Evolutionary conservation across 306 rosid genomes (phyloP).

Genomic region (Senna tora): DNA sequence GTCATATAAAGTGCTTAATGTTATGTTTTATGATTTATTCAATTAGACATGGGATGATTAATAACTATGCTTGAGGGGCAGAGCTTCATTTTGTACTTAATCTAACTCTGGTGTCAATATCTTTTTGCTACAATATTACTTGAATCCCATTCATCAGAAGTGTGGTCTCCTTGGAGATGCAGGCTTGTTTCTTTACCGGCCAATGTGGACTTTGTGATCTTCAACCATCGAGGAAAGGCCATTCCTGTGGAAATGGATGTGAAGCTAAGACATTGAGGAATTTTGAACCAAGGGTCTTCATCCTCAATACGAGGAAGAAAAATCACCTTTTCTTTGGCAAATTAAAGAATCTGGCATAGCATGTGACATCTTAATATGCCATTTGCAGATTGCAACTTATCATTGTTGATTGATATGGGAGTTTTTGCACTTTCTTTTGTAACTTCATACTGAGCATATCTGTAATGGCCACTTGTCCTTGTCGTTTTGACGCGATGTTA

Average conservation of each 20-base stretch:
- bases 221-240: constrained; percentile 81
- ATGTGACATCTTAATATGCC: too few relatives aligned
- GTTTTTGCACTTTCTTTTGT: constrained; percentile 23
- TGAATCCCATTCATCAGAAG: too few relatives aligned
- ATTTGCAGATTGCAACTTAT: constrained; percentile 9
- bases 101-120: constrained; percentile 2
- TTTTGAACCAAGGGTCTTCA: constrained; percentile 11
- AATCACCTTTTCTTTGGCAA: neutral
- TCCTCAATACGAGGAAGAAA: neutral
- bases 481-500: too few relatives aligned
- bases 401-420: constrained; percentile 35
- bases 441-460: too few relatives aligned
- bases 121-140: constrained; percentile 9
- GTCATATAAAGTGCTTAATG: too few relatives aligned
- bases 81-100: neutral
- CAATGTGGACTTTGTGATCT: constrained; percentile 80
- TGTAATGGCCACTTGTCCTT: constrained; percentile 25
- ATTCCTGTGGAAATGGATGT: constrained; percentile 58
- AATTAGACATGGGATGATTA: neutral
- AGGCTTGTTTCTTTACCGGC: constrained; percentile 81
- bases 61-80: neutral
- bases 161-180: constrained; percentile 49
- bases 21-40: neutral
- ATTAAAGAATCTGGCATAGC: constrained; percentile 7
- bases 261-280: constrained; percentile 65